A percentile compares a stretch with the other conserved stretches of the same genome.
Conservation (phyloP, 495 filamentous ascomycete genomes). For the Immersiella caudata region DNA sequence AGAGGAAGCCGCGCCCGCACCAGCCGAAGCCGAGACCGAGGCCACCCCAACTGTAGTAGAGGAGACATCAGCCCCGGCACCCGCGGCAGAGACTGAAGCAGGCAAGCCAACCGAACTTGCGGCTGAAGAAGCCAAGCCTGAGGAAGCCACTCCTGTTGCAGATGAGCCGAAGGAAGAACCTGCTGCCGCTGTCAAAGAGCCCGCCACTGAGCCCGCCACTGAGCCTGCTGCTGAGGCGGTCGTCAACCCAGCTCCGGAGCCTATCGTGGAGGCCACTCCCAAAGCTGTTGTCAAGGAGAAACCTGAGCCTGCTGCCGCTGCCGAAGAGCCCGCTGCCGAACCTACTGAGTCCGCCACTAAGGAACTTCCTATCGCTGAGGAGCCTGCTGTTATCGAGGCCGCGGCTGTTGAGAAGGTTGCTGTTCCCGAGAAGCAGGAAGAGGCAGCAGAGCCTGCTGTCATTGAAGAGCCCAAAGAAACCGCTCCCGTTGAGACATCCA, state of each 20-base stretch:
- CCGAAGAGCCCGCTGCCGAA: no score
- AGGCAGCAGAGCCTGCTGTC: not conserved
- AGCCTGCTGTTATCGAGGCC: not conserved
- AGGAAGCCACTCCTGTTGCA: conserved; percentile 12
- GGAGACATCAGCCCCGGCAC: not conserved
- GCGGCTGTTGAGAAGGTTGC: conserved; percentile 20
- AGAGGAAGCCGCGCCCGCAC: conserved; percentile 11
- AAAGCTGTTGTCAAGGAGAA: conserved; percentile 16
- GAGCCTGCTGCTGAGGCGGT: no score
- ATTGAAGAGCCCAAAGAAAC: not conserved
- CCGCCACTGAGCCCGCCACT: no score
- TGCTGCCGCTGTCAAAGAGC: conserved; percentile 18
- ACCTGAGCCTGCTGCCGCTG: conserved; percentile 20
- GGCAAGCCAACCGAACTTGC: conserved; percentile 6
- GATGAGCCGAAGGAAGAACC: conserved; percentile 2
- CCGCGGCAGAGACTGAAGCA: conserved; percentile 14
- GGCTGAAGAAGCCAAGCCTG: conserved; percentile 2
- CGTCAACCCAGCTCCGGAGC: no score
- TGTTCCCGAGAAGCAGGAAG: conserved; percentile 8
- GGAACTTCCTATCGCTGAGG: conserved; percentile 22
- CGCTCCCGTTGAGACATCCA: not conserved
- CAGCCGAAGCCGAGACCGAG: conserved; percentile 16
- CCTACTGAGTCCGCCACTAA: conserved; percentile 10
- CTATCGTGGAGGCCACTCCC: no score
- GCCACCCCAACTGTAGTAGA: no score